These are phyloP conservation scores for Blastobotrys elegans DNA, from an alignment of 1,139 yeast genomes.

Conservation along the genomic window DNA sequence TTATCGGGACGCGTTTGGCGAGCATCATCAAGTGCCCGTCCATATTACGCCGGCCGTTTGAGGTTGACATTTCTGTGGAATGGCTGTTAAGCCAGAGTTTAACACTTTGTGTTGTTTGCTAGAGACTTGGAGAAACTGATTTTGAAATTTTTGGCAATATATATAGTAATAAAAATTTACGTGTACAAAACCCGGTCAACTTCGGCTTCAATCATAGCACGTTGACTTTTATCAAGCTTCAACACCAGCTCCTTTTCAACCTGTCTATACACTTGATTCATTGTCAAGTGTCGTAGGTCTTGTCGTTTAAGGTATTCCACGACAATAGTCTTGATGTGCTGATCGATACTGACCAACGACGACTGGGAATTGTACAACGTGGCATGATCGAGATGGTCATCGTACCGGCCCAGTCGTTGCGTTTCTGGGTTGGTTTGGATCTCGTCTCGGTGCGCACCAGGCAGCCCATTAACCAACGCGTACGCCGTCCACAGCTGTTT, in stretches of 20 bases:
- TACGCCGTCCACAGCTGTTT: constrained; percentile 30
- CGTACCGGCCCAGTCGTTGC: neutral
- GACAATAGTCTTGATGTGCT: neutral
- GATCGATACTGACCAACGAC: neutral
- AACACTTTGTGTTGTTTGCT: too few relatives aligned
- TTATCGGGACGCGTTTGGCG: too few relatives aligned
- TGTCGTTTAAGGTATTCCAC: neutral
- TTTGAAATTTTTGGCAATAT: neutral
- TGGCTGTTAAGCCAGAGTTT: too few relatives aligned
- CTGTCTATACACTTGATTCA: neutral
- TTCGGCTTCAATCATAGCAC: neutral
- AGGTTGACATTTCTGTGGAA: too few relatives aligned
- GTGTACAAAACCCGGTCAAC: neutral
- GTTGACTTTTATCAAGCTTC: neutral
- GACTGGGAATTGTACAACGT: neutral
- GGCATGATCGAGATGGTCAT: neutral
- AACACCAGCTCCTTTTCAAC: neutral
- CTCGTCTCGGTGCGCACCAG: constrained; percentile 27
- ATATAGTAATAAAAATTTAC: neutral
- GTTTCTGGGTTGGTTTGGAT: neutral
- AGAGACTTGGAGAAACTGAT: neutral
- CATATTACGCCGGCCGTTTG: too few relatives aligned
- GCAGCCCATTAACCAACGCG: constrained; percentile 28
- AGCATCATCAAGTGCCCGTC: too few relatives aligned
- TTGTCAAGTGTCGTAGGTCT: neutral